Conservation (phyloP, 2,329 filamentous ascomycete genomes). For the Fusarium xylarioides region DNA sequence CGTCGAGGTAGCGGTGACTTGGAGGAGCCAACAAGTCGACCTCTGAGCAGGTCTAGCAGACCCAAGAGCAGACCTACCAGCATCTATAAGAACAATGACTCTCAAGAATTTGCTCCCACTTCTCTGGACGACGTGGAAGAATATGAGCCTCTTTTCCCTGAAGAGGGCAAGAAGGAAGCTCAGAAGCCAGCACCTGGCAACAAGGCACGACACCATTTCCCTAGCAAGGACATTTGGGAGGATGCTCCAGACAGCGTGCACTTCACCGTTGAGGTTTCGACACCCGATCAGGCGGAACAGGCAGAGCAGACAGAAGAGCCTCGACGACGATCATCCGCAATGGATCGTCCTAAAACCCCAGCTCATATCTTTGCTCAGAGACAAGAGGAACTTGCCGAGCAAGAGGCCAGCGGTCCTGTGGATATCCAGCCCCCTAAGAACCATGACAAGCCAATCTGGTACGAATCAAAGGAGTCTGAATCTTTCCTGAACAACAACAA, state of each 20-base stretch:
- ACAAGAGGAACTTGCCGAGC: constrained; percentile 72
- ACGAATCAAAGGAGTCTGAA: constrained; percentile 53
- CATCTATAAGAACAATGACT: constrained; percentile 65
- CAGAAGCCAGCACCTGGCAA: constrained; percentile 53
- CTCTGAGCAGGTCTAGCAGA: constrained; percentile 57
- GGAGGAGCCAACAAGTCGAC: constrained; percentile 68
- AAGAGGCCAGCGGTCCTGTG: constrained; percentile 51
- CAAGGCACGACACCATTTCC: constrained; percentile 76
- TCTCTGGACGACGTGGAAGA: constrained; percentile 89
- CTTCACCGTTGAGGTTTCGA: constrained; percentile 82
- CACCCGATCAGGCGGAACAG: constrained; percentile 65
- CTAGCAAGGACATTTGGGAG: constrained; percentile 97
- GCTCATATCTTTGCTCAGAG: constrained; percentile 72
- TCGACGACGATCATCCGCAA: constrained; percentile 46
- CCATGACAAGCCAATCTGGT: constrained; percentile 55
- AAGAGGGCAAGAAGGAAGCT: constrained; percentile 69
- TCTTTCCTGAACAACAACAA: constrained; percentile 56
- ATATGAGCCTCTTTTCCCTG: constrained; percentile 93
- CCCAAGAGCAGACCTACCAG: constrained; percentile 59
- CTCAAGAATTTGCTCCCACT: constrained; percentile 66
- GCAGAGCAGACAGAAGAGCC: constrained; percentile 52
- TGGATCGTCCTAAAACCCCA: constrained; percentile 60
- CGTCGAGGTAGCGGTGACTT: constrained; percentile 68
- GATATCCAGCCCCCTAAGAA: constrained; percentile 43
- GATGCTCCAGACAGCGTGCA: constrained; percentile 89